Evolutionary conservation across 176 grass and related monocot species (phyloP).

Genomic region (Bonia amplexicaulis): DNA sequence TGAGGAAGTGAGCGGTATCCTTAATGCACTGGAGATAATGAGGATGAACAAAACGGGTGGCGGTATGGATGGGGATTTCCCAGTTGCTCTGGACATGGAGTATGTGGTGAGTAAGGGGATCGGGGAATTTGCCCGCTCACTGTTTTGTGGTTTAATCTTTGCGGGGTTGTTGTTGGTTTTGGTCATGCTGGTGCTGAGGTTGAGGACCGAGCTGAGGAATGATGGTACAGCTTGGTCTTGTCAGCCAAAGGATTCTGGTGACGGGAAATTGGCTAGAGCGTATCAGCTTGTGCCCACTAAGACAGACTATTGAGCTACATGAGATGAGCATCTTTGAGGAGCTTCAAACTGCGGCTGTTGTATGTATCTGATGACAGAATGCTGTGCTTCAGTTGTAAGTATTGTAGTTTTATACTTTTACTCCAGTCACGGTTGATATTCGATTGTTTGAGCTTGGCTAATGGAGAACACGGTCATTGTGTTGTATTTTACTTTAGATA

Average conservation of each 20-base stretch:
- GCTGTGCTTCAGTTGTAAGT: constrained; percentile 36
- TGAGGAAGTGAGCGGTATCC: constrained; percentile 53
- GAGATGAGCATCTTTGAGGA: constrained; percentile 6
- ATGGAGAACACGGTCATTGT: constrained; percentile 1
- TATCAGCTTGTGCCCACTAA: constrained; percentile 57
- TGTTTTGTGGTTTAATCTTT: constrained; percentile 70
- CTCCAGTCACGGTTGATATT: constrained; percentile 25
- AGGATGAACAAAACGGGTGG: constrained; percentile 73
- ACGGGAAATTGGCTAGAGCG: constrained; percentile 41
- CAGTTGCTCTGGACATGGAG: constrained; percentile 42
- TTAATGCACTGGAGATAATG: constrained; percentile 98
- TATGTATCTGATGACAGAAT: constrained; percentile 19
- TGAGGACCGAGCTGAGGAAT: constrained; percentile 51
- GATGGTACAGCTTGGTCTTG: constrained; percentile 35
- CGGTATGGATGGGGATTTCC: constrained; percentile 55
- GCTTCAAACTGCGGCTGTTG: neutral
- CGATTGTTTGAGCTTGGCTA: constrained; percentile 19
- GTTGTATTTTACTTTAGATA: constrained; percentile 25
- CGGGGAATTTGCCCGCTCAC: constrained; percentile 60
- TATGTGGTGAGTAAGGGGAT: constrained; percentile 50
- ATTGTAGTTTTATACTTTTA: constrained; percentile 23
- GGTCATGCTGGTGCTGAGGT: constrained; percentile 57
- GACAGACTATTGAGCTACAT: constrained; percentile 36
- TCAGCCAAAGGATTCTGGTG: constrained; percentile 36
- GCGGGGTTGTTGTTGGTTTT: constrained; percentile 46